Evolutionary conservation across 495 filamentous ascomycete species (phyloP).

Genomic region (Melanomma pulvis-pyrius): DNA sequence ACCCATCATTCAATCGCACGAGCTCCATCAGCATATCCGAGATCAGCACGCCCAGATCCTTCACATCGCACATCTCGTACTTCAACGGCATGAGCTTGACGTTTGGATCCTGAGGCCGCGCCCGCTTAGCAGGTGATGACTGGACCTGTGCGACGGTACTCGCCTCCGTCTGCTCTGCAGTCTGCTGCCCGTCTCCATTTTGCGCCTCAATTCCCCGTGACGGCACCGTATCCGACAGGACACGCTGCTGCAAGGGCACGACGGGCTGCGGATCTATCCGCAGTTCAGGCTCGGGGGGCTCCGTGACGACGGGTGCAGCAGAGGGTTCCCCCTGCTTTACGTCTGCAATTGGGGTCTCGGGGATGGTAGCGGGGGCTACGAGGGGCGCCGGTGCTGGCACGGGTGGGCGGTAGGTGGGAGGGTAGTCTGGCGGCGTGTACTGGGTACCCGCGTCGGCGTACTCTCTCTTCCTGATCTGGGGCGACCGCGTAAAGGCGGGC

Average conservation of each 20-base stretch:
- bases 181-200: constrained; percentile 9
- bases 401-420: constrained; percentile 37
- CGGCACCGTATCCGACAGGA: background rate
- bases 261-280: constrained; percentile 31
- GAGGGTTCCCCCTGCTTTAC: constrained; percentile 37
- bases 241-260: background rate
- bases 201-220: constrained; percentile 9
- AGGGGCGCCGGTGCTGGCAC: background rate
- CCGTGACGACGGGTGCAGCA: constrained; percentile 32
- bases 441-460: constrained; percentile 44
- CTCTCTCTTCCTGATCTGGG: constrained; percentile 30
- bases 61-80: constrained; percentile 78
- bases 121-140: constrained; percentile 40
- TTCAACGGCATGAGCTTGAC: constrained; percentile 69
- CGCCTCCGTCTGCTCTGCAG: background rate
- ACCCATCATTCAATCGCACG: constrained; percentile 86
- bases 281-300: constrained; percentile 35
- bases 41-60: constrained; percentile 86
- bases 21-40: constrained; percentile 94
- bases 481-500: constrained; percentile 24
- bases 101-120: constrained; percentile 29
- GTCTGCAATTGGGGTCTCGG: background rate
- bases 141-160: background rate
- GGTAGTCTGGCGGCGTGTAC: constrained; percentile 45
- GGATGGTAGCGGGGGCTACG: constrained; percentile 4